Conservation (phyloP, 768 basidiomycete species). For the Pleurotus citrinopileatus region DNA sequence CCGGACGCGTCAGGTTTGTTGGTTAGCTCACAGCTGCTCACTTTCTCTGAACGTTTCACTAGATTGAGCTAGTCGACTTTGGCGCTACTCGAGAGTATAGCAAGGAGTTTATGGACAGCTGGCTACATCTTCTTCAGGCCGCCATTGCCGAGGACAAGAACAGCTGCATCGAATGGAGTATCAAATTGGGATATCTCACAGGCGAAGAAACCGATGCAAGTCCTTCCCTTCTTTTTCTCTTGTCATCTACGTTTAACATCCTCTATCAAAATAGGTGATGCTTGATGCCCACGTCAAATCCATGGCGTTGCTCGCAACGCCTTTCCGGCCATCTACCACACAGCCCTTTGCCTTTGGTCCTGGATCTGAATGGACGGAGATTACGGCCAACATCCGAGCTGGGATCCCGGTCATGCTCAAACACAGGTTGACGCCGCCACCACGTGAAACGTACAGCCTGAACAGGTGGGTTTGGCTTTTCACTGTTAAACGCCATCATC, state of each 20-base stretch:
- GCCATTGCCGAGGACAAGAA: constrained; percentile 68
- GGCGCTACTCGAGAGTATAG: constrained; percentile 90
- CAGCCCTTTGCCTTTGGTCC: constrained; percentile 83
- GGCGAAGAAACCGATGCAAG: constrained; percentile 81
- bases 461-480: constrained; percentile 59
- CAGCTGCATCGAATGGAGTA: constrained; percentile 69
- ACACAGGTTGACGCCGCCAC: constrained; percentile 88
- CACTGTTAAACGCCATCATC: too few relatives aligned
- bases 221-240: neutral
- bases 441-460: constrained; percentile 90
- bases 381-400: constrained; percentile 74
- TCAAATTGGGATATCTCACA: constrained; percentile 86
- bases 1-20: constrained; percentile 53
- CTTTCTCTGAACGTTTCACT: neutral
- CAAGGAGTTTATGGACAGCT: constrained; percentile 82
- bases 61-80: constrained; percentile 92
- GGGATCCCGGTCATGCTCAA: constrained; percentile 89
- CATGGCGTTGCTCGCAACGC: constrained; percentile 80
- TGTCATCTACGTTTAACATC: neutral
- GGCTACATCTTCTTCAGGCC: constrained; percentile 81
- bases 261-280: constrained; percentile 59
- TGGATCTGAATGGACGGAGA: constrained; percentile 59
- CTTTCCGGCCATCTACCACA: constrained; percentile 63
- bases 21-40: neutral
- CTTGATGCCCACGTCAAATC: constrained; percentile 82